These are phyloP conservation scores for Cladophialophora immunda DNA, from an alignment of 2,329 filamentous ascomycete genomes.

Conservation along the genomic window DNA sequence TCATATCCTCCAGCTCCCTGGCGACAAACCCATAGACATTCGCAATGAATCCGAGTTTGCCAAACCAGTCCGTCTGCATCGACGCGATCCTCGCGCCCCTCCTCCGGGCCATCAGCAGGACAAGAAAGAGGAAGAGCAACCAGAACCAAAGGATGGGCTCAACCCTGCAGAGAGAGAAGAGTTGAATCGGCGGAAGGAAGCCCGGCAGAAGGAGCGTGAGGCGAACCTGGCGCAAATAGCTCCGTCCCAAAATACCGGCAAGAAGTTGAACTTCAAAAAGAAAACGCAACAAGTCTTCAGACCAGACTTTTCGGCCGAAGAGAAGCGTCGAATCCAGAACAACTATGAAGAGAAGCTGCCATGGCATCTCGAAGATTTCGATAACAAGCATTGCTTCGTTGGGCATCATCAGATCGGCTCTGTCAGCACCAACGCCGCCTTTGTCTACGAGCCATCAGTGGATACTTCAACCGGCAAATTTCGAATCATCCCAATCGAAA, in stretches of 20 bases:
- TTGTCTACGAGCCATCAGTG: conserved; percentile 70
- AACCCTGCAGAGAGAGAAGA: conserved; percentile 56
- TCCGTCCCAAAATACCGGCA: conserved; percentile 74
- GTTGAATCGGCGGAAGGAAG: conserved; percentile 59
- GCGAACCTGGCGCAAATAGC: conserved; percentile 93
- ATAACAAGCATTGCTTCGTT: conserved; percentile 93
- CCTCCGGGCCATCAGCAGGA: conserved; percentile 54
- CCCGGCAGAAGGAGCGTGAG: conserved; percentile 84
- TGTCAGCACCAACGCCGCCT: conserved; percentile 80
- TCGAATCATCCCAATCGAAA: conserved; percentile 85
- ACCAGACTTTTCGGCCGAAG: conserved; percentile 72
- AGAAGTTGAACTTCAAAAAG: conserved; percentile 74
- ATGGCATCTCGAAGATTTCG: conserved; percentile 96
- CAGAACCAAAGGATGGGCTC: conserved; percentile 70
- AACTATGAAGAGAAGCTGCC: conserved; percentile 94
- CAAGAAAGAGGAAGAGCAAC: conserved; percentile 46
- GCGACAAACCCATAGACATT: conserved; percentile 69
- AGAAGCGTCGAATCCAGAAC: conserved; percentile 70
- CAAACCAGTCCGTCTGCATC: conserved; percentile 85
- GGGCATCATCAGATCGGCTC: conserved; percentile 89
- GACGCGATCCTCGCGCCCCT: conserved; percentile 80
- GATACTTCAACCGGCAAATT: conserved; percentile 69
- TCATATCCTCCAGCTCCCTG: conserved; percentile 84
- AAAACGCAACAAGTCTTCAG: conserved; percentile 87
- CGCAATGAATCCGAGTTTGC: conserved; percentile 85